A percentile compares a stretch with the other conserved stretches of the same genome.
Conservation (phyloP, 108 stramenopile genomes). For the Pseudonitzschia multistriata region DNA sequence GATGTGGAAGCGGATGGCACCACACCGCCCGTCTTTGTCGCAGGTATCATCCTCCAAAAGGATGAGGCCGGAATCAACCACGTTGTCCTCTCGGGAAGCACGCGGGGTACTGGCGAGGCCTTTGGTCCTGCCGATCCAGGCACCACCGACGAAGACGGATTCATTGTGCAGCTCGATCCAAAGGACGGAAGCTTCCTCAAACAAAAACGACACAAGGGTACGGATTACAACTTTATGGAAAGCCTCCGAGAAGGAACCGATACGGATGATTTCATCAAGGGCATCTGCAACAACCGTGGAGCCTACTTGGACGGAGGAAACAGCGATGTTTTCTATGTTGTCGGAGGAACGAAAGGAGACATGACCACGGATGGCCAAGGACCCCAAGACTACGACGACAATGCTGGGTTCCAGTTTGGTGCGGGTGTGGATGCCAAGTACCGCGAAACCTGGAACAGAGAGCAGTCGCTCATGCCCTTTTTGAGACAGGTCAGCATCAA, state of each 20-base stretch:
- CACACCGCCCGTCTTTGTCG: not conserved
- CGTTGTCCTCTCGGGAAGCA: constrained; percentile 21
- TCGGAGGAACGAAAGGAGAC: constrained; percentile 32
- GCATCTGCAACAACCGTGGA: constrained; percentile 13
- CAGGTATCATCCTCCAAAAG: not conserved
- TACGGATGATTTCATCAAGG: constrained; percentile 22
- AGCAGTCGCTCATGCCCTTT: constrained; percentile 21
- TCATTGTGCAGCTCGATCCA: constrained; percentile 14
- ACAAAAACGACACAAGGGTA: not conserved
- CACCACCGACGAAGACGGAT: constrained; percentile 20
- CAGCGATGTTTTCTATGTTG: constrained; percentile 13
- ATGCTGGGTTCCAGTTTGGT: constrained; percentile 14
- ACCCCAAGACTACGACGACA: not conserved
- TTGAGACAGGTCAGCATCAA: constrained; percentile 4
- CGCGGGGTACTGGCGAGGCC: constrained; percentile 12
- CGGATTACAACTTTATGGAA: not conserved
- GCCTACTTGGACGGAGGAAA: not conserved
- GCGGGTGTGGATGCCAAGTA: constrained; percentile 3
- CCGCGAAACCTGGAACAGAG: not conserved
- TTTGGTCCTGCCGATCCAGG: constrained; percentile 8
- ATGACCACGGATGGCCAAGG: constrained; percentile 11
- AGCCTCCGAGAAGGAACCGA: constrained; percentile 15
- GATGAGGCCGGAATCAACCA: constrained; percentile 1
- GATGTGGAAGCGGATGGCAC: constrained; percentile 2
- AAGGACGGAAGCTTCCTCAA: constrained; percentile 9